Percentiles rank a stretch among this genome's conserved stretches.
Evolutionary conservation across 257 asterid genomes (phyloP).

Genomic region (Primulina eburnea): DNA sequence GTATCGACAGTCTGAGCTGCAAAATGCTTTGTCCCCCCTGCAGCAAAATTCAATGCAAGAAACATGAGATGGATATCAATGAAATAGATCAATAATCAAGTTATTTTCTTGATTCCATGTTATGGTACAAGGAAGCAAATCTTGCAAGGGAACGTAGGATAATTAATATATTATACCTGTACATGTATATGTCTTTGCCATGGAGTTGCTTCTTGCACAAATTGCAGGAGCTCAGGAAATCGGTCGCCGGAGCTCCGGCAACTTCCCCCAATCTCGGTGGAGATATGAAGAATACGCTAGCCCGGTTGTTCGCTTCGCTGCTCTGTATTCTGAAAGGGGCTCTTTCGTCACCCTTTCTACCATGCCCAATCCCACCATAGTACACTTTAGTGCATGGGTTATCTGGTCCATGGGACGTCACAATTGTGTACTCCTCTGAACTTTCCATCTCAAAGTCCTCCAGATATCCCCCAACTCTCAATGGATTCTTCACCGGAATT

Average conservation of each 20-base stretch:
- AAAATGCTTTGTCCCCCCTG: conserved; percentile 87
- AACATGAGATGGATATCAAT: not conserved
- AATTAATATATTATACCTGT: conserved; percentile 47
- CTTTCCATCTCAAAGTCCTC: conserved; percentile 40
- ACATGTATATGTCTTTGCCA: conserved; percentile 88
- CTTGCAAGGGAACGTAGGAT: not conserved
- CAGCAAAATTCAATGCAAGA: conserved; percentile 19
- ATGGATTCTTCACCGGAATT: conserved; percentile 49
- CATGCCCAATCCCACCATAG: not conserved
- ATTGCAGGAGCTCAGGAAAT: conserved; percentile 69
- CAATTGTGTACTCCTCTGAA: conserved; percentile 66
- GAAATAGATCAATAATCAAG: too few species aligned
- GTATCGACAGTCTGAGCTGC: conserved; percentile 77
- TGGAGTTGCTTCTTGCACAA: conserved; percentile 70
- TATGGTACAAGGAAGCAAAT: too few species aligned
- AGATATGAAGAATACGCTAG: conserved; percentile 57
- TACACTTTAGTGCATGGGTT: conserved; percentile 50
- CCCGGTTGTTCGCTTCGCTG: conserved; percentile 8
- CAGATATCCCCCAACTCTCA: not conserved
- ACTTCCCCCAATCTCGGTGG: conserved; percentile 43
- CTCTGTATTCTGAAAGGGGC: conserved; percentile 31
- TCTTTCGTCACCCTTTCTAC: conserved; percentile 23
- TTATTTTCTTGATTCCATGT: not conserved
- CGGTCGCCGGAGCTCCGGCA: conserved; percentile 42
- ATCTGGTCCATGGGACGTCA: conserved; percentile 59